Conservation (phyloP, 1,139 yeast species). For the Protomyces pachydermus region DNA sequence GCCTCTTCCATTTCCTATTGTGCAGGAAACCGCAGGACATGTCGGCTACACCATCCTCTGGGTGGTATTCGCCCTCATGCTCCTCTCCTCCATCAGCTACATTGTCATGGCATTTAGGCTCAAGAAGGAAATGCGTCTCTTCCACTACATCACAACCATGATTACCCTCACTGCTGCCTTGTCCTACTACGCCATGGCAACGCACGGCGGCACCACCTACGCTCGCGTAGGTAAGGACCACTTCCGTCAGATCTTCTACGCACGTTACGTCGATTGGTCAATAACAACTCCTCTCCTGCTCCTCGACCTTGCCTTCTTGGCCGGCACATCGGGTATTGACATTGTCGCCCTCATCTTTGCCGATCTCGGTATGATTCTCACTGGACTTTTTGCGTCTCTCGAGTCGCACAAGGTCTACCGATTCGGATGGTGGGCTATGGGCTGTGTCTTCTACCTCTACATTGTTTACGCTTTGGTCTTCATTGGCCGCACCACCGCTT, state of each 20-base stretch:
- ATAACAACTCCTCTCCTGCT: conserved; percentile 55
- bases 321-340: conserved; percentile 32
- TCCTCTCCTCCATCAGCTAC: conserved; percentile 10
- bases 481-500: conserved; percentile 12
- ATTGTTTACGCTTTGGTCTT: conserved; percentile 8
- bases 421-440: conserved; percentile 24
- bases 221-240: conserved; percentile 10
- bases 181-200: conserved; percentile 24
- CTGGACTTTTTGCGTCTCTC: conserved; percentile 18
- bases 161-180: conserved; percentile 25
- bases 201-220: conserved; percentile 21
- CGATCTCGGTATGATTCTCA: conserved; percentile 23
- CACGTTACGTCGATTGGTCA: conserved; percentile 64
- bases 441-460: conserved; percentile 16
- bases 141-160: conserved; percentile 22
- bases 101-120: conserved; percentile 15
- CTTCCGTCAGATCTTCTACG: conserved; percentile 60
- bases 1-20: conserved; percentile 19
- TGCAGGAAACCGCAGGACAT: not conserved
- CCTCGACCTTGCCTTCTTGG: conserved; percentile 40
- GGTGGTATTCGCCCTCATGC: conserved; percentile 21
- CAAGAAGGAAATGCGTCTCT: conserved; percentile 22
- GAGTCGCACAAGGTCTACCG: conserved; percentile 5
- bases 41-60: conserved; percentile 2
- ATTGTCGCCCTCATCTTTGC: conserved; percentile 17